A percentile compares a stretch with the other conserved stretches of the same genome.
These are phyloP conservation scores for Penicillium coffeae DNA, from an alignment of 495 filamentous ascomycete genomes.

Conservation along the genomic window DNA sequence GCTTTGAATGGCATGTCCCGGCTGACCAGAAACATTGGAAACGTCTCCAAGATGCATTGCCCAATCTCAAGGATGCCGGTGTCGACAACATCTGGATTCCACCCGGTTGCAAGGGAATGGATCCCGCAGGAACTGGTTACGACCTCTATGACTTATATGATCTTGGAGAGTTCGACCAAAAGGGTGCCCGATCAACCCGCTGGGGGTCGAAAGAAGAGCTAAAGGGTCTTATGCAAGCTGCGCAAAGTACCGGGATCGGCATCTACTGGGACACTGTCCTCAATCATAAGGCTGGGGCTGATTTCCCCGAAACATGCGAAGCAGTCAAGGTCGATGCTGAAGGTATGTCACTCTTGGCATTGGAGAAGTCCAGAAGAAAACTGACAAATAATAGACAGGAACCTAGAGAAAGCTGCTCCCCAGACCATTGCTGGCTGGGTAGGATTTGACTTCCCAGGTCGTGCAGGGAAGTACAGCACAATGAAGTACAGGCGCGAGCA, in stretches of 20 bases:
- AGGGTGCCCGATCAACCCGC: slow-evolving; percentile 59
- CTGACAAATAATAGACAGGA: slow-evolving; percentile 42
- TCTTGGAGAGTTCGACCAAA: slow-evolving; percentile 72
- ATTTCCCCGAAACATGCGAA: slow-evolving; percentile 54
- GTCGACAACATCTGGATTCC: slow-evolving; percentile 69
- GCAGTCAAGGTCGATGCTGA: slow-evolving; percentile 59
- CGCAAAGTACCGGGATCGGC: slow-evolving; percentile 50
- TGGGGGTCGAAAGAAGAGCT: slow-evolving; percentile 68
- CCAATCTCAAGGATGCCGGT: slow-evolving; percentile 55
- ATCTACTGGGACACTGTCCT: slow-evolving; percentile 72
- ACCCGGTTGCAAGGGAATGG: slow-evolving; percentile 67
- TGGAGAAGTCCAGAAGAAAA: background rate
- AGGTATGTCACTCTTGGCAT: slow-evolving; percentile 23
- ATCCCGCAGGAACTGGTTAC: slow-evolving; percentile 61
- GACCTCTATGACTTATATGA: slow-evolving; percentile 77
- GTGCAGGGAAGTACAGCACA: slow-evolving; percentile 54
- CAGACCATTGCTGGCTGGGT: slow-evolving; percentile 67
- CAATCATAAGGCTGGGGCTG: slow-evolving; percentile 73
- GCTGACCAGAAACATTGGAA: slow-evolving; percentile 61
- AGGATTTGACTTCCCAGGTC: slow-evolving; percentile 61
- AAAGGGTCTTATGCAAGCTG: slow-evolving; percentile 43
- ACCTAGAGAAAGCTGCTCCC: slow-evolving; percentile 46
- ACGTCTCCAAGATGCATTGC: slow-evolving; percentile 52
- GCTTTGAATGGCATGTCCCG: slow-evolving; percentile 73
- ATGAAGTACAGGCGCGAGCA: slow-evolving; percentile 65